These are phyloP conservation scores for Trifolium pratense DNA, from an alignment of 306 rosid genomes.

Conservation along the genomic window DNA sequence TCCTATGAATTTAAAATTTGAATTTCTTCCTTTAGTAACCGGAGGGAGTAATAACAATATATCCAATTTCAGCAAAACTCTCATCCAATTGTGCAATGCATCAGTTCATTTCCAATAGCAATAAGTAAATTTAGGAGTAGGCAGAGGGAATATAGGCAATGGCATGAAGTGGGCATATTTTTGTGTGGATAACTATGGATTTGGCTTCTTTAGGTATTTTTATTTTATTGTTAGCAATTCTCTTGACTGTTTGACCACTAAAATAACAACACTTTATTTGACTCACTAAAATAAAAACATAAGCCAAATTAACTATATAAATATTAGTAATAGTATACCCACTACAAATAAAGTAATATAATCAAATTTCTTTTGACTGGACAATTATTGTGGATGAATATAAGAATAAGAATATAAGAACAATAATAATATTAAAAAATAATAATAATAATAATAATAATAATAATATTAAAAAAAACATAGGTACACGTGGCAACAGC, in stretches of 20 bases:
- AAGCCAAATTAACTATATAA: not conserved
- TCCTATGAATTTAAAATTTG: too few relatives aligned
- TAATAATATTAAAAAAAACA: not conserved
- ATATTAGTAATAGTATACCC: not conserved
- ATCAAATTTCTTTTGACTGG: not conserved
- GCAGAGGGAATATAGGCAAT: not conserved
- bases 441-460: not conserved
- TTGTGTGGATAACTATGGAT: conserved; percentile 4
- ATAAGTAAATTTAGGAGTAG: not conserved
- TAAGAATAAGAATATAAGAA: conserved; percentile 2
- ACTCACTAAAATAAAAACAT: not conserved
- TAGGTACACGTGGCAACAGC: conserved; percentile 49
- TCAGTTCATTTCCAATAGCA: not conserved
- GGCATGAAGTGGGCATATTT: not conserved
- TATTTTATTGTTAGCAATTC: not conserved
- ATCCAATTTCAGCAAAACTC: too few relatives aligned
- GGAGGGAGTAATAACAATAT: too few relatives aligned
- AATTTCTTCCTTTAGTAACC: too few relatives aligned
- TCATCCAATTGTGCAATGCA: too few relatives aligned
- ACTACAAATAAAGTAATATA: conserved; percentile 15
- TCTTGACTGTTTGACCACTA: not conserved
- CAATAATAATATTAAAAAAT: not conserved
- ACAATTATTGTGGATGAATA: not conserved
- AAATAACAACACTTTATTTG: not conserved
- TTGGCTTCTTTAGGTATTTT: not conserved